Conservation (phyloP, 306 rosid genomes). For the Cucurbita ficifolia region DNA sequence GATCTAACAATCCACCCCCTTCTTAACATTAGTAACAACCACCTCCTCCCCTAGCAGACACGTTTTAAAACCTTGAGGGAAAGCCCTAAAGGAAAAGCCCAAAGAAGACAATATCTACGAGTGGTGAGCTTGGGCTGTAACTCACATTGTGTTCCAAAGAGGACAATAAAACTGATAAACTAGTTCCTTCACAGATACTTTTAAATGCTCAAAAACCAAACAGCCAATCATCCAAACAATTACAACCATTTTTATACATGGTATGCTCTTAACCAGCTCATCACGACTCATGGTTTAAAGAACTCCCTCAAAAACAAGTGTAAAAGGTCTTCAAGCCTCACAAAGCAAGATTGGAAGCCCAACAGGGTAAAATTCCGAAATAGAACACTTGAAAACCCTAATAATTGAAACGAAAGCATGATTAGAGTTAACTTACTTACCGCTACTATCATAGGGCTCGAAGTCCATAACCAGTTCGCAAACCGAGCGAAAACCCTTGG, state of each 20-base stretch:
- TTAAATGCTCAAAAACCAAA: background rate
- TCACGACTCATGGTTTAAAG: background rate
- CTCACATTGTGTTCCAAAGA: too few species aligned
- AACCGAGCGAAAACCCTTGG: background rate
- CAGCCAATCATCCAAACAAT: background rate
- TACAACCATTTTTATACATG: background rate
- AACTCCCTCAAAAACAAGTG: background rate
- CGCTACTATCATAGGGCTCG: slow-evolving; percentile 94
- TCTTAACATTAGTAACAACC: too few species aligned
- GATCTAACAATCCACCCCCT: too few species aligned
- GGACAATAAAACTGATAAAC: background rate
- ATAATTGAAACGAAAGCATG: background rate
- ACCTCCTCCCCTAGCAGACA: too few species aligned
- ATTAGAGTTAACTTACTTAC: slow-evolving; percentile 26
- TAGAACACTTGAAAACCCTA: slow-evolving; percentile 8
- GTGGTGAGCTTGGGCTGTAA: too few species aligned
- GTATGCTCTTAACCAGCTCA: background rate
- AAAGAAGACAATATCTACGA: too few species aligned
- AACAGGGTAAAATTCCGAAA: slow-evolving; percentile 13
- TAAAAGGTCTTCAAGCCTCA: background rate
- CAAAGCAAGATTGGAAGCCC: background rate
- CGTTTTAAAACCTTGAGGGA: too few species aligned
- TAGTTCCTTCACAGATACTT: background rate
- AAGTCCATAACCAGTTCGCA: slow-evolving; percentile 75
- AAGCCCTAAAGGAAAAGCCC: too few species aligned